phyloP scores from a whole-genome alignment of 2,329 filamentous ascomycete species.

The Aspergillus alliaceus region DNA sequence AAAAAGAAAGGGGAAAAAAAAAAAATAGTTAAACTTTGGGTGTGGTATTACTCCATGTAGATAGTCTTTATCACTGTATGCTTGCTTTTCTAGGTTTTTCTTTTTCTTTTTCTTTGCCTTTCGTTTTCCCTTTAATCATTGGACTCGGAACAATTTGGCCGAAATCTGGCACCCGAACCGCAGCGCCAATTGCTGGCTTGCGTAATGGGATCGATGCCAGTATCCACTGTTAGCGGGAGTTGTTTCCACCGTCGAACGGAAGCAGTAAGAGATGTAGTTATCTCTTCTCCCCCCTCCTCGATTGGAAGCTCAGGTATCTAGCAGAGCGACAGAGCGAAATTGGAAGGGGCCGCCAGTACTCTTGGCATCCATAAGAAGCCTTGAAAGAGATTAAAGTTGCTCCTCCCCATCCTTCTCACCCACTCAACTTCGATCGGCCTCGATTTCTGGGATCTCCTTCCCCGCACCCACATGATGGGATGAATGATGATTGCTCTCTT shows the following conservation, averaged over 20 bases:
- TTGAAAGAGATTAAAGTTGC: slow-evolving; percentile 20
- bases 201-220: background rate
- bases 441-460: slow-evolving; percentile 22
- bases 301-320: no score
- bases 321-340: slow-evolving; percentile 10
- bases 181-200: background rate
- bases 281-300: no score
- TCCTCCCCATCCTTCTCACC: slow-evolving; percentile 16
- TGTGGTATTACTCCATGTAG: background rate
- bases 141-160: background rate
- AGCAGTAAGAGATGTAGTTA: background rate
- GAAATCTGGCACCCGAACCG: slow-evolving; percentile 1
- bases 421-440: slow-evolving; percentile 17
- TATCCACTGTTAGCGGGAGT: background rate
- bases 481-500: background rate
- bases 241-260: background rate
- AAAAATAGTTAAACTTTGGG: background rate
- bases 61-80: no score
- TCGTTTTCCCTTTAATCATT: background rate
- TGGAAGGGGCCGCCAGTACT: slow-evolving; percentile 10
- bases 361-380: slow-evolving; percentile 17
- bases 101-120: background rate
- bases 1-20: no score
- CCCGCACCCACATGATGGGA: slow-evolving; percentile 21
- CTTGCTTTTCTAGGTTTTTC: background rate